Evolutionary conservation across 805 yeast genomes (phyloP), one percentile per base, ranked within the genome.

Genomic region (Clavispora phyllophila): DNA sequence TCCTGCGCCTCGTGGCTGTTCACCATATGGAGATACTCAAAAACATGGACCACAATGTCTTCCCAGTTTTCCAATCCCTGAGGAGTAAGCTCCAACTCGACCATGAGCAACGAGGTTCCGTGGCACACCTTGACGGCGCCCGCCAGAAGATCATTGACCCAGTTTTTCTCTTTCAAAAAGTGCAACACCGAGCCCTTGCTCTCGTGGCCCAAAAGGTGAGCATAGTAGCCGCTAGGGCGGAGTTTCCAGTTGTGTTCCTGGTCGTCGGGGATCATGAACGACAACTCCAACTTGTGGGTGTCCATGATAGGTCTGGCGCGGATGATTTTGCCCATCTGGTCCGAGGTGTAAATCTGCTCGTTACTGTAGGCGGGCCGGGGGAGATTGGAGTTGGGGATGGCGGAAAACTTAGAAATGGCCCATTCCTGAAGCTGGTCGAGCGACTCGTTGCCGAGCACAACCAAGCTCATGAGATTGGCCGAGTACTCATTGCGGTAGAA

Each of bases 121-220:
- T 79, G 71, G 20, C 89, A 81, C 8, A 83, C 73, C 27, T 77
- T 74, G 50, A 79, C 73, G 32, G 78, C 73, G 8, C 96, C 96
- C 26, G 89, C 80, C 28, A 88, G 78, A 40, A 91, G 71, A 14
- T 78, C 82, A 51, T 78, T 84, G 6, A 91, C 96, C 88, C 90
- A 86, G 12, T 90, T 85, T 43, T 56, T 57, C 26, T 66, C 59
- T 63, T 88, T 91, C 50, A 91, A 75, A 49, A 72, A 75, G 43
- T 81, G 76, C 27, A 88, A 70, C 15, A 91, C 61, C 2, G 96
- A 88, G 2, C 98, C 98, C 38, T 82, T 73, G 37, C 93, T 86
- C 66, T 91, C 99, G 62, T 91, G 98, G 32, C 98, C 98, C 37
- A 91, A 66, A 41, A 93, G 69, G 61, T 93, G 97, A 17, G 90